Base-by-base conservation (phyloP, 2,329 filamentous ascomycete species). In the Bimuria novae-zelandiae region DNA sequence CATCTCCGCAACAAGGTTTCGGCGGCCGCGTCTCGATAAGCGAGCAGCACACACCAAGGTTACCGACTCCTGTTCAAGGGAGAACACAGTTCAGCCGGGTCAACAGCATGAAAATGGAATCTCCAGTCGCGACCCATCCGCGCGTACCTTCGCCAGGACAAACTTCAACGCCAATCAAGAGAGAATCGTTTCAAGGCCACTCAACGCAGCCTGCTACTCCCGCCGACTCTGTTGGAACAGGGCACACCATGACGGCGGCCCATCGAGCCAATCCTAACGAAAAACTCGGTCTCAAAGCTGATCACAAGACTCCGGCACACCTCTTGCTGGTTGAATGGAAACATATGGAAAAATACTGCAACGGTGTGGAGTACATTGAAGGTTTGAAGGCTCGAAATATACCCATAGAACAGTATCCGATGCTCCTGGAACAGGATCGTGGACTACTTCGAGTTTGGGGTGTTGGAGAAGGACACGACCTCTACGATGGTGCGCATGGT, bases 261-360 rank as follows among this genome's bases (percentile, higher is more conserved):
- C 52, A 46, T n/a, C 14, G 21, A 21, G 12, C 21, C 14, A 46
- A 16, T 17, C 21, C 57, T 6, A 64, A 68, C 42, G 66, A 70
- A 19, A 68, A 61, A 42, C 59, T 49, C 7, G 69, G 68, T n/a
- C 89, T 96, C 51, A 89, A 91, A 0, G 84, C 87, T 23, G 90
- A 96, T 61, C 93, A 97, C 67, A 95, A 90, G 0, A 97, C 92
- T 0, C 85, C 91, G n/a, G 92, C 92, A 1, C 90, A 94, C 45
- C 84, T 92, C 57, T 78, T 97, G 16, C 77, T 97, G 75, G 80
- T 68, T 76, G 81, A 56, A 69, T 97, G 67, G 85, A 90, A 29
- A 50, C 79, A 64, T 7, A 68, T 70, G 64, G 77, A 79, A 27
- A 80, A 81, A 47, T 80, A 86, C 22, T 83, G 84, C 50, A 84